Evolutionary conservation across 495 filamentous ascomycete species (phyloP).

Genomic region (Penicillium bovifimosum): DNA sequence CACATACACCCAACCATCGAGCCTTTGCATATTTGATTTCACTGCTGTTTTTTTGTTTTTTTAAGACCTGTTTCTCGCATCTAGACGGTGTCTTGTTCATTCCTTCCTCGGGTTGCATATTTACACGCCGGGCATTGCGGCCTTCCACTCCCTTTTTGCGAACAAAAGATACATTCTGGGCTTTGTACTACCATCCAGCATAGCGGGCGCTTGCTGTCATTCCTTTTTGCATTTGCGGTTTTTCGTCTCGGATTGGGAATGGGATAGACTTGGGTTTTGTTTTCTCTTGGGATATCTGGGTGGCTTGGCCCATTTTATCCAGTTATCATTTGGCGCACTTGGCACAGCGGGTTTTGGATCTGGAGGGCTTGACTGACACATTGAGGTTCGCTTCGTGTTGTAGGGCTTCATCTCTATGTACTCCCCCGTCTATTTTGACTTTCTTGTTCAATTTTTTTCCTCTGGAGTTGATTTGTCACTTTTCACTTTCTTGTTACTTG

Average conservation of each 20-base stretch:
- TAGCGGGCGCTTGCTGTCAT: constrained; percentile 43
- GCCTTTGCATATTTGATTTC: constrained; percentile 12
- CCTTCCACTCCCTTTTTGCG: constrained; percentile 35
- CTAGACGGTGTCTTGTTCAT: constrained; percentile 40
- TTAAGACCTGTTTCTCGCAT: constrained; percentile 20
- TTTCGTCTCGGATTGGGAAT: constrained; percentile 27
- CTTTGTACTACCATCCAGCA: constrained; percentile 40
- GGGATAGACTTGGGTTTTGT: constrained; percentile 14
- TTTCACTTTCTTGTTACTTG: constrained; percentile 11
- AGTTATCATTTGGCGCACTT: not conserved
- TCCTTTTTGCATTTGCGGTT: constrained; percentile 43
- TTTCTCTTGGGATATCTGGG: constrained; percentile 16
- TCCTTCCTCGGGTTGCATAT: constrained; percentile 36
- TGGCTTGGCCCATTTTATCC: constrained; percentile 6
- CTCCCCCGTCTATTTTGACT: not conserved
- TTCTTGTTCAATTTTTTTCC: not conserved
- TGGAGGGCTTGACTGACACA: not conserved
- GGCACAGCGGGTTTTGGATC: not conserved
- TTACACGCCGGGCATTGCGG: constrained; percentile 31
- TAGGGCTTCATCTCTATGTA: not conserved
- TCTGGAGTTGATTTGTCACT: constrained; percentile 14
- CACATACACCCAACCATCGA: constrained; percentile 11
- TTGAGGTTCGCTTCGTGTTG: not conserved
- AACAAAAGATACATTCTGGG: constrained; percentile 18
- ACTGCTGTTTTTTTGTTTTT: constrained; percentile 14